Evolutionary conservation across 2,329 filamentous ascomycete species (phyloP).

Genomic region (Botrytis squamosa): DNA sequence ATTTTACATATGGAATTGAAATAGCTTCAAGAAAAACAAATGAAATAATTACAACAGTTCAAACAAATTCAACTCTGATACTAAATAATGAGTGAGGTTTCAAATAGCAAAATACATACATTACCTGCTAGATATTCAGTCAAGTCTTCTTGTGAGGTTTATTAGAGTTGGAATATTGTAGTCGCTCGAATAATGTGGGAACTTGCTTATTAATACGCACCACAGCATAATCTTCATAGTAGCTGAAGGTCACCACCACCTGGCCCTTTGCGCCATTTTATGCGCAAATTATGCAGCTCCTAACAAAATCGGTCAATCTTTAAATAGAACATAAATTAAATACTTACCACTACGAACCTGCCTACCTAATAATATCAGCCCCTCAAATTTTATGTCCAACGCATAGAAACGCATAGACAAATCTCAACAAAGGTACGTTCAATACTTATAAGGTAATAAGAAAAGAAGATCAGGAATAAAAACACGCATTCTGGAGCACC

Average conservation of each 20-base stretch:
- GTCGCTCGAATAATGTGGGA: not conserved
- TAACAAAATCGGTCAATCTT: not conserved
- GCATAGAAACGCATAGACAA: constrained; percentile 18
- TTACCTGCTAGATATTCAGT: not conserved
- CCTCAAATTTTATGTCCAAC: constrained; percentile 19
- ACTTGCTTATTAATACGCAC: not conserved
- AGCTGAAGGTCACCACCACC: not conserved
- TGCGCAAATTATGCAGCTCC: constrained; percentile 12
- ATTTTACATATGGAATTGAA: not conserved
- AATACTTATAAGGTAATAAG: constrained; percentile 7
- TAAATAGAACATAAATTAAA: constrained; percentile 5
- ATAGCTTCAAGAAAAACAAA: not conserved
- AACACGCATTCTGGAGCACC: not conserved
- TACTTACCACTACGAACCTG: not conserved
- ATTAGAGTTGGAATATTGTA: not conserved
- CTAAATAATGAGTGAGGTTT: not conserved
- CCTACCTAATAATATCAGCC: not conserved
- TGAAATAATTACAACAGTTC: not conserved
- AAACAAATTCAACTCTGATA: not conserved
- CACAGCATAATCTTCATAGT: not conserved
- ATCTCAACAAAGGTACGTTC: constrained; percentile 14
- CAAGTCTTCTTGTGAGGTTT: not conserved
- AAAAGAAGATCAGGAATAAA: not conserved
- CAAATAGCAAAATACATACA: not conserved
- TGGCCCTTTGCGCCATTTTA: constrained; percentile 6